Base-by-base conservation (phyloP, 768 basidiomycete genomes). In the Russula vinacea region DNA sequence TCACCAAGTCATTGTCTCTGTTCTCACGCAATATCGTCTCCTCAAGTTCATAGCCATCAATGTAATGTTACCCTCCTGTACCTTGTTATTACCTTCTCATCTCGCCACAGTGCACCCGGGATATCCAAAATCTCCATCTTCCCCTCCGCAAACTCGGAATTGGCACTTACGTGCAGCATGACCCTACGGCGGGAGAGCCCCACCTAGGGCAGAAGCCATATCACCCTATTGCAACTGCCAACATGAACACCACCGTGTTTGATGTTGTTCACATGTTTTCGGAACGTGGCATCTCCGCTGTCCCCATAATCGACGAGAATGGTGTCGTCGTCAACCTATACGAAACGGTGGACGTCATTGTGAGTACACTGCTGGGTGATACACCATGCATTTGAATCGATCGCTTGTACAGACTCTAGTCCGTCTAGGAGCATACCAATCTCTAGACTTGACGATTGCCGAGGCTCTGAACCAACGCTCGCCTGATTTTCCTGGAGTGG, bases 251-350 rank as follows among this genome's bases (percentile, higher is more conserved):
- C 0, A 89, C 91, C 33, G 97, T 99, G 2, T 98, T 97, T 70
- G 94, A 98, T 71, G 94, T 98, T 64, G 97, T 98, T 2, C 97
- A 99, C 72, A 94, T 96, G 89, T 98, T 98, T 74, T 96, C 93
- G 0, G 91, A 94, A 74, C 84, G 89, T 49, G 89, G 94, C 32
- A 97, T 99, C 69, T 94, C 92, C 10, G 96, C 96, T 6, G 96
- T 99, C 6, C 97, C 97, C 9, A 98, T 99, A 72, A 82, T 98
- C 35, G 92, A 99, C 70, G 85, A 90, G 62, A 83, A 93, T 9
- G 96, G 96, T 10, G 83, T 94, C 58, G 97, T 99, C 47, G 83
- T 98, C 68, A 95, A 99, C 73, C 76, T 99, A 54, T 99, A 98
- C 73, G 97, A 99, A 76, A 98, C 97, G 6, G 97, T 99, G 26